Evolutionary conservation across 2,329 filamentous ascomycete genomes (phyloP), one percentile per base, ranked within the genome.

Genomic region (Penicillium glabrum): DNA sequence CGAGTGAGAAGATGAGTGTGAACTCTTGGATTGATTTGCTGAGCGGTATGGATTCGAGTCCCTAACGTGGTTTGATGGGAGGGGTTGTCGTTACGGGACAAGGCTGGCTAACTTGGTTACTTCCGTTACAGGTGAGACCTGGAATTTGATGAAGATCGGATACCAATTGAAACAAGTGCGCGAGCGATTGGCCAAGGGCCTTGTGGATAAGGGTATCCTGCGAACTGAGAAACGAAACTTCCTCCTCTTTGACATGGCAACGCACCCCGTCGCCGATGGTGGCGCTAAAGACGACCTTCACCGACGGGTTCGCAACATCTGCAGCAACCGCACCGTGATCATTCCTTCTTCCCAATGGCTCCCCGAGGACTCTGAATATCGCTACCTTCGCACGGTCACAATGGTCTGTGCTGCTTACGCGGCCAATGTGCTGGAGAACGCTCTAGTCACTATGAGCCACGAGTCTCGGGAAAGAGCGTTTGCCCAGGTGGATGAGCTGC

Each of bases 61-160:
- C 27, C 13, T 35, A 13, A 24, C 24, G 14, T 33, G 5, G 5
- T 37, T 39, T 19, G 7, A 23, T 24, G n/a, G 26, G 26, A 29
- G 24, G 23, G 13, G 41, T 35, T 6, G 19, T 33, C 50, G 26
- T 27, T 26, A 52, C 56, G 53, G 33, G 23, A 47, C 29, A 46
- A 37, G 31, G 7, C 26, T 56, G 19, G 45, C 63, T 64, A 54
- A 64, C 46, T 53, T 58, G 23, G 5, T 27, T 31, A 23, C 37
- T 44, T 63, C 70, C 61, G 41, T 37, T 51, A 57, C 72, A 98
- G 93, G 95, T 74, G 95, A 99, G 79, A 99, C 95, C 54, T 99
- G 95, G 95, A 99, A 99, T 75, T 81, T 99, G 64, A 98, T 99
- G 95, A 99, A 99, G 83, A 99, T 99, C 69, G 95, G 95, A 74